Evolutionary conservation across 2,329 filamentous ascomycete genomes (phyloP).

Genomic region (Venturia nashicola): DNA sequence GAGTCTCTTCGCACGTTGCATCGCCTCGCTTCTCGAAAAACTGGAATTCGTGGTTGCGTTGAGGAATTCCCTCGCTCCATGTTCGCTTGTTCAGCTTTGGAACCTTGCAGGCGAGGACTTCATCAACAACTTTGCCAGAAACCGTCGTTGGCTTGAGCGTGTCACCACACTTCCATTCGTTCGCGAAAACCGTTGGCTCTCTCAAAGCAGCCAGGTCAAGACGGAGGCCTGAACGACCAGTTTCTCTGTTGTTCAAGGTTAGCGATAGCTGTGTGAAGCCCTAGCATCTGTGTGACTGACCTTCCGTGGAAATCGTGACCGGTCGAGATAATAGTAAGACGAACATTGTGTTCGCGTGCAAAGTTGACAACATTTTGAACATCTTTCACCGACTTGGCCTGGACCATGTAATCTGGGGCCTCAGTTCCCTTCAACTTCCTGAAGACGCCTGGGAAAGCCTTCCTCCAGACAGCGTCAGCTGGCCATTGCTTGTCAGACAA

Average conservation of each 20-base stretch:
- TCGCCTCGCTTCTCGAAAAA: conserved; percentile 9
- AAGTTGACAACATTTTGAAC: conserved; percentile 10
- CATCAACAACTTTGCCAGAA: neutral
- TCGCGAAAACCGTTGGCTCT: conserved; percentile 8
- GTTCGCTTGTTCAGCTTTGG: neutral
- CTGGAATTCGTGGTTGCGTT: neutral
- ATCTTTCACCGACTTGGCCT: conserved; percentile 7
- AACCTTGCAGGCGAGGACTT: conserved; percentile 5
- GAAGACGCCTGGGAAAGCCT: conserved; percentile 6
- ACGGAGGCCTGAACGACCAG: conserved; percentile 6
- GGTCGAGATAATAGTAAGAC: conserved; percentile 9
- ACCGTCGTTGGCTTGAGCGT: neutral
- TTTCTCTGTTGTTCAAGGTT: neutral
- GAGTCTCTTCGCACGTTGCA: neutral
- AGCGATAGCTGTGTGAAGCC: neutral
- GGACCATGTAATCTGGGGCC: conserved; percentile 9
- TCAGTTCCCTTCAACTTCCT: conserved; percentile 8
- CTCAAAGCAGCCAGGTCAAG: conserved; percentile 6
- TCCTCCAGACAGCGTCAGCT: conserved; percentile 1
- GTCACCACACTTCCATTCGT: conserved; percentile 9
- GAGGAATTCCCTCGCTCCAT: neutral
- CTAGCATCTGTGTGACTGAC: neutral
- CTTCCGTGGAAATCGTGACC: conserved; percentile 11
- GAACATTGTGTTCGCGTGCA: conserved; percentile 9
- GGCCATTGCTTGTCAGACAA: conserved; percentile 10